These are phyloP conservation scores for Chlamydomonas incerta DNA, from an alignment of 139 green algal species.

Conservation along the genomic window DNA sequence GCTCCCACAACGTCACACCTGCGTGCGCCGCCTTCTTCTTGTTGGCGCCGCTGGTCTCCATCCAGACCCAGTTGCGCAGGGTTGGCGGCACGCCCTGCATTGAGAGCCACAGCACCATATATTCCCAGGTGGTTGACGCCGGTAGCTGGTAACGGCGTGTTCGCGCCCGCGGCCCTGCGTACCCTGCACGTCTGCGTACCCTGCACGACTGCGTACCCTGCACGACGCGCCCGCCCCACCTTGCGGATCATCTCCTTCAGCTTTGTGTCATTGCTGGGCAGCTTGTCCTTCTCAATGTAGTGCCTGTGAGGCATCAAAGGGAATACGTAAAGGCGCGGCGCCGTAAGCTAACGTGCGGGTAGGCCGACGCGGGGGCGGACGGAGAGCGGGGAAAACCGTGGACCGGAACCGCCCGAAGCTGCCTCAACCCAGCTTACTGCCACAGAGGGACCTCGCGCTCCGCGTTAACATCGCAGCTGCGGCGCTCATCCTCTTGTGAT, in stretches of 20 bases:
- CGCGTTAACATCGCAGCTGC: conserved; percentile 34
- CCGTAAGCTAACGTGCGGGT: neutral
- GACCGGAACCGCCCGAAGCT: neutral
- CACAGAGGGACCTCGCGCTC: neutral
- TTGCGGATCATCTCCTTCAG: conserved; percentile 68
- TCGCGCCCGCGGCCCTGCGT: too few species aligned
- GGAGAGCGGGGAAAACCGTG: neutral
- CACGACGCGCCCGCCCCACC: too few species aligned
- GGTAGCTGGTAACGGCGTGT: too few species aligned
- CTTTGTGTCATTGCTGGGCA: conserved; percentile 56
- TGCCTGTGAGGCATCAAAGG: conserved; percentile 22
- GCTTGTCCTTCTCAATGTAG: conserved; percentile 49
- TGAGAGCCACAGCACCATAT: too few species aligned
- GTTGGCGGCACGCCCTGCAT: conserved; percentile 71
- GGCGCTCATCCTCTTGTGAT: conserved; percentile 20
- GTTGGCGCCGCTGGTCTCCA: conserved; percentile 14
- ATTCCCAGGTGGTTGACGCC: too few species aligned
- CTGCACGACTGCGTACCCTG: too few species aligned
- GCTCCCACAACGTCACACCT: neutral
- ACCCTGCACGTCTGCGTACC: too few species aligned
- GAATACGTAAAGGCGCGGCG: neutral
- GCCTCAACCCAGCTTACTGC: neutral
- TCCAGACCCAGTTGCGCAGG: conserved; percentile 51
- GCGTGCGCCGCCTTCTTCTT: conserved; percentile 44
- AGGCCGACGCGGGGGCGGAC: too few species aligned